A percentile compares a stretch with the other conserved stretches of the same genome.
These are phyloP conservation scores for Pisolithus marmoratus DNA, from an alignment of 768 basidiomycete genomes.

Conservation along the genomic window DNA sequence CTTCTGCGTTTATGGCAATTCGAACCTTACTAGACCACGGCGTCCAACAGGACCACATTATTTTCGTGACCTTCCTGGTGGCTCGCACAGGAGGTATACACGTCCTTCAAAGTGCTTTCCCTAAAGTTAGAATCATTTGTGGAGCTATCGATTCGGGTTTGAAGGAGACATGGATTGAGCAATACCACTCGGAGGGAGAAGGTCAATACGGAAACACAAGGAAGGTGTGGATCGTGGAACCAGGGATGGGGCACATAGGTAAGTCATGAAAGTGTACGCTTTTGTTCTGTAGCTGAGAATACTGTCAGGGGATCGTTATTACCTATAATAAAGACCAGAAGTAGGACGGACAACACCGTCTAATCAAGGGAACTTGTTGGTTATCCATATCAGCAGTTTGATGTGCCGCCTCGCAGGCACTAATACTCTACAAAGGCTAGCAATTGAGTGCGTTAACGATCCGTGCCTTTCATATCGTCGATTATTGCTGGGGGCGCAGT, in stretches of 20 bases:
- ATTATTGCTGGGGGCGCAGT: too few species aligned
- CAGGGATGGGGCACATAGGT: slow-evolving; percentile 90
- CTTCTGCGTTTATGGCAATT: slow-evolving; percentile 92
- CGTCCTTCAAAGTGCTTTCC: slow-evolving; percentile 78
- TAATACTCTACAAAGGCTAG: too few species aligned
- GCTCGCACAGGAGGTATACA: slow-evolving; percentile 76
- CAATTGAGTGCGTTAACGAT: too few species aligned
- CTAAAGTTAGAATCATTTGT: slow-evolving; percentile 76
- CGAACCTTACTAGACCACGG: slow-evolving; percentile 92
- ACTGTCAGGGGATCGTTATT: slow-evolving; percentile 37
- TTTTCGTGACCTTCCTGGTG: slow-evolving; percentile 87
- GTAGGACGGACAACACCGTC: too few species aligned
- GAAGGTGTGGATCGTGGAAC: slow-evolving; percentile 79
- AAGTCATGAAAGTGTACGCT: slow-evolving; percentile 10
- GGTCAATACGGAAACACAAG: slow-evolving; percentile 41
- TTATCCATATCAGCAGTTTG: too few species aligned
- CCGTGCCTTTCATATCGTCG: too few species aligned
- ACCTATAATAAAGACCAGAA: slow-evolving; percentile 19
- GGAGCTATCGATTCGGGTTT: slow-evolving; percentile 78
- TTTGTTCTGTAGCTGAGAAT: neutral
- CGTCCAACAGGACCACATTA: slow-evolving; percentile 73
- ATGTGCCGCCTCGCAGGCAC: too few species aligned
- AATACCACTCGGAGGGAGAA: slow-evolving; percentile 43
- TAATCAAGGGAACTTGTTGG: too few species aligned
- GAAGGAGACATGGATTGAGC: slow-evolving; percentile 67